Conservation (phyloP, 192 early-diverging fungal species). For the Entomortierella beljakovae region DNA sequence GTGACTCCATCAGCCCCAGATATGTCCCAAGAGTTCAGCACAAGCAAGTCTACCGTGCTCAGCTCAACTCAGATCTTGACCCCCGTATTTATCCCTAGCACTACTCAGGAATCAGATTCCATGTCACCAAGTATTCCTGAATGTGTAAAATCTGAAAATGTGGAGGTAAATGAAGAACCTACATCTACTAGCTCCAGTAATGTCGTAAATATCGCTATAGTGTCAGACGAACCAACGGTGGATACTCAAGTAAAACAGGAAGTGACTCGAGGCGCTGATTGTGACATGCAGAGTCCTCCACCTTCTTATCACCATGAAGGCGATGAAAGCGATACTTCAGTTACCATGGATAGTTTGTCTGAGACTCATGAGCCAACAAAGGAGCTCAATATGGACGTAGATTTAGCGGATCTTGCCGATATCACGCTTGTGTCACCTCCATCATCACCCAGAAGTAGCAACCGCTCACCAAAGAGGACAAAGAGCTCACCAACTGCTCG, state of each 20-base stretch:
- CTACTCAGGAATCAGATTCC: no score
- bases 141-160: no score
- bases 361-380: neutral
- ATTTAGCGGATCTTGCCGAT: constrained; percentile 3
- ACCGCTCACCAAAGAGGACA: neutral
- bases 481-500: constrained; percentile 7
- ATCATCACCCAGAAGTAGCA: neutral
- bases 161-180: no score
- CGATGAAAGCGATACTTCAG: neutral
- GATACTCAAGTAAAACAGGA: neutral
- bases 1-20: neutral
- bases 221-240: neutral
- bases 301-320: constrained; percentile 3
- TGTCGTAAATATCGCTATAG: no score
- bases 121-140: no score
- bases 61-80: no score
- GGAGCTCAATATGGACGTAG: constrained; percentile 1
- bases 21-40: neutral
- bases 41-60: neutral
- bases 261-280: constrained; percentile 8
- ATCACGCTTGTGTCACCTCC: constrained; percentile 8
- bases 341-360: neutral
- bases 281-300: constrained; percentile 27
- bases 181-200: no score
- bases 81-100: no score